A percentile compares a stretch with the other conserved stretches of the same genome.
Evolutionary conservation across 2,329 filamentous ascomycete genomes (phyloP).

Genomic region (Phialemonium atrogriseum): DNA sequence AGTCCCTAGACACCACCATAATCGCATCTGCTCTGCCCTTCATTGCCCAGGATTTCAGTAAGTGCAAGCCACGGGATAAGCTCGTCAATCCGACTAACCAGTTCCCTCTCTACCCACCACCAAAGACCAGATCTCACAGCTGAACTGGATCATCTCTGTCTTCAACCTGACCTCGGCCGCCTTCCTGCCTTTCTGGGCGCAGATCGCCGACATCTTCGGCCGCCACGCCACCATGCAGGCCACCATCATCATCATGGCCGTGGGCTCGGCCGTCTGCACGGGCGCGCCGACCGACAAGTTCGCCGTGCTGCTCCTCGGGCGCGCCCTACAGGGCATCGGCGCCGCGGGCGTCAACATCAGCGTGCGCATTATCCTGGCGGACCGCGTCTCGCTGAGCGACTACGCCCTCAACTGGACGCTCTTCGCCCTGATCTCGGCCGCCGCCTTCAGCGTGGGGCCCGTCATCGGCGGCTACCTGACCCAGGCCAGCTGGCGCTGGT

Average conservation of each 20-base stretch:
- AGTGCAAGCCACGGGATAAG: no score
- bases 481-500: conserved; percentile 54
- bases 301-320: conserved; percentile 51
- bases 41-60: conserved; percentile 58
- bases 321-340: conserved; percentile 54
- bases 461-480: conserved; percentile 53
- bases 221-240: conserved; percentile 50
- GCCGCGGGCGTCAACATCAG: conserved; percentile 54
- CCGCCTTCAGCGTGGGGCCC: conserved; percentile 53
- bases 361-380: conserved; percentile 55
- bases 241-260: conserved; percentile 45
- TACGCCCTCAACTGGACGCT: conserved; percentile 55
- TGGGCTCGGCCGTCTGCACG: conserved; percentile 55
- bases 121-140: conserved; percentile 42
- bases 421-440: conserved; percentile 51
- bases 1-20: conserved; percentile 57
- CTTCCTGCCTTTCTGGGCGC: conserved; percentile 59
- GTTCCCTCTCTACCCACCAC: no score
- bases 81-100: no score
- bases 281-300: conserved; percentile 45
- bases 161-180: conserved; percentile 61
- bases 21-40: conserved; percentile 50
- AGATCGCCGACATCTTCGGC: conserved; percentile 57
- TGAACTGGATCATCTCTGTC: conserved; percentile 63
- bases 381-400: conserved; percentile 53